These are phyloP conservation scores for Agapanthus africanus DNA, from an alignment of 106 monocot genomes.

Conservation along the genomic window DNA sequence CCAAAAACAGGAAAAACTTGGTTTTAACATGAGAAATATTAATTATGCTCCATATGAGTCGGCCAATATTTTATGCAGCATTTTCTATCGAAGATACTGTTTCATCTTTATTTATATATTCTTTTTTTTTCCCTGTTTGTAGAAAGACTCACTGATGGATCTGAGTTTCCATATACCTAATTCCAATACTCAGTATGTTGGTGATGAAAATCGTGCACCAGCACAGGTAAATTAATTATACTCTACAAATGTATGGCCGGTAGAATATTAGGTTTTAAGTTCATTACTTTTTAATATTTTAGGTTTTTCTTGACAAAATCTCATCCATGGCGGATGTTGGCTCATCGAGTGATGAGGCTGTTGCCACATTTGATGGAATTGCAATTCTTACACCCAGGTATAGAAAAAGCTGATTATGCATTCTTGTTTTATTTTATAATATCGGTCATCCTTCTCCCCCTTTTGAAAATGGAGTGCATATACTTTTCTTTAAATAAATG, in stretches of 20 bases:
- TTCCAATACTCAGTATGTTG: conserved; percentile 91
- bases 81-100: background rate
- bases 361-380: conserved; percentile 92
- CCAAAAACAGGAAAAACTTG: too few species aligned
- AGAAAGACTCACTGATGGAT: conserved; percentile 99
- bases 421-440: conserved; percentile 2
- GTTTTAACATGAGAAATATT: too few species aligned
- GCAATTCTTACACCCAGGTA: conserved; percentile 92
- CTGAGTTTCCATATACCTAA: conserved; percentile 89
- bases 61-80: too few species aligned
- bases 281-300: conserved; percentile 17
- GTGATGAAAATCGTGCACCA: conserved; percentile 82
- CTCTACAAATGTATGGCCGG: background rate
- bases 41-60: too few species aligned
- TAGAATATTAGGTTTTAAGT: background rate
- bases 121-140: background rate
- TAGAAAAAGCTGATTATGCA: background rate
- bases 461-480: too few species aligned
- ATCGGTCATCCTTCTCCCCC: background rate
- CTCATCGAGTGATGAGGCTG: conserved; percentile 84
- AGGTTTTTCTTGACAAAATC: conserved; percentile 88
- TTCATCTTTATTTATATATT: background rate
- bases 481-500: too few species aligned
- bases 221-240: conserved; percentile 57
- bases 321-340: conserved; percentile 85